phyloP scores from a whole-genome alignment of 495 filamentous ascomycete species.

The Tuber calosporum region DNA sequence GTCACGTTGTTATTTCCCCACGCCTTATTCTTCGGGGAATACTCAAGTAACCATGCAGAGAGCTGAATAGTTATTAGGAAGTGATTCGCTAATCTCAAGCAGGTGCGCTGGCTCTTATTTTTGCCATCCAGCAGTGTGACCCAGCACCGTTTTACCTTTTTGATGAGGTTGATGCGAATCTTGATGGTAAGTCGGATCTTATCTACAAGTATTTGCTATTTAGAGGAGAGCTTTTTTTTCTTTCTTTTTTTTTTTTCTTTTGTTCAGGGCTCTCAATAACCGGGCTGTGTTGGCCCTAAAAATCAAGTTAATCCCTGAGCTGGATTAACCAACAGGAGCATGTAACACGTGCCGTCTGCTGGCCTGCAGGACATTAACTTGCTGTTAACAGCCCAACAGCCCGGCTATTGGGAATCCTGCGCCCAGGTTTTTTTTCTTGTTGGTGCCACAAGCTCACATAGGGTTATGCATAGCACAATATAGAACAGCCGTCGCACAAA shows the following conservation, averaged over 20 bases:
- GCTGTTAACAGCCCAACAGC: constrained; percentile 1
- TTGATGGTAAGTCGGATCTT: constrained; percentile 58
- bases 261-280: not conserved
- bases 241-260: constrained; percentile 5
- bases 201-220: not conserved
- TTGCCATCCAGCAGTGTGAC: constrained; percentile 97
- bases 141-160: constrained; percentile 98
- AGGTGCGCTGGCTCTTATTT: constrained; percentile 85
- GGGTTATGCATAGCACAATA: constrained; percentile 55
- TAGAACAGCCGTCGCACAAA: constrained; percentile 82
- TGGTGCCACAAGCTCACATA: constrained; percentile 14
- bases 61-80: constrained; percentile 33
- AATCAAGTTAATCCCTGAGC: constrained; percentile 1
- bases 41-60: not conserved
- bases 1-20: constrained; percentile 5
- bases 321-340: not conserved
- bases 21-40: not conserved
- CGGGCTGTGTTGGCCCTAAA: not conserved
- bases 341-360: not conserved
- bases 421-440: not conserved
- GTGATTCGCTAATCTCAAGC: constrained; percentile 57
- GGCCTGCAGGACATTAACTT: not conserved
- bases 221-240: not conserved
- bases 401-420: constrained; percentile 3
- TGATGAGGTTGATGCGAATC: constrained; percentile 97